Base-by-base conservation (phyloP, 2,329 filamentous ascomycete species). In the Zymoseptoria ardabiliae region DNA sequence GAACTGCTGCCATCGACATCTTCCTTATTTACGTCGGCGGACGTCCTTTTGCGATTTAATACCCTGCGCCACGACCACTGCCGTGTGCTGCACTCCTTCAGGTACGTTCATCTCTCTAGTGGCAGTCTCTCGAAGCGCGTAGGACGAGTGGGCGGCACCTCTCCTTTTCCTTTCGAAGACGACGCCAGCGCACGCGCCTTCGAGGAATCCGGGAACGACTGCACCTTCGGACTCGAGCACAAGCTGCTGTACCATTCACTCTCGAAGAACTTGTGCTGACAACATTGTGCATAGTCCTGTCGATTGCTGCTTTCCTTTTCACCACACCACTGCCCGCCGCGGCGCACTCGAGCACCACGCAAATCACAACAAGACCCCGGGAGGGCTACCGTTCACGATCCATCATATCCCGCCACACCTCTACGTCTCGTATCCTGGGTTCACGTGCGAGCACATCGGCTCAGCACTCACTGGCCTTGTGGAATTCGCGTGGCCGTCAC, bases 401-500 rank as follows among this genome's bases (percentile, higher is more conserved):
- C 35, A 45, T 45, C 35, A 45, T 45, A 45, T 45, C 17, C 35
- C 35, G 35, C 35, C 35, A 45, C 35, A 45, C 35, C 35, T 45
- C 35, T 13, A 45, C 35, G 17, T 45, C 35, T 17, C 35, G 35
- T 4, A 17, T 45, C 35, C 35, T n/a, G 13, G 7, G 13, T 45
- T 45, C 35, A 45, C 13, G 25, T 35, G 48, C 55, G 45, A 50
- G 55, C 58, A 58, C 55, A 53, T 48, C 23, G n/a, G 35, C 35
- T 13, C 35, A n/a, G 11, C 35, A 17, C 35, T 17, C 17, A 45
- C 35, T 45, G 35, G 51, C 13, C 51, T n/a, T 30, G 51, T 28
- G 51, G 20, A 53, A 45, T 28, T 62, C 63, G 61, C 66, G 65
- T 67, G 61, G 61, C 58, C 49, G 56, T 52, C 55, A 59, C 58